Base-by-base conservation (phyloP, 768 basidiomycete genomes). In the Rhodotorula graminis region DNA sequence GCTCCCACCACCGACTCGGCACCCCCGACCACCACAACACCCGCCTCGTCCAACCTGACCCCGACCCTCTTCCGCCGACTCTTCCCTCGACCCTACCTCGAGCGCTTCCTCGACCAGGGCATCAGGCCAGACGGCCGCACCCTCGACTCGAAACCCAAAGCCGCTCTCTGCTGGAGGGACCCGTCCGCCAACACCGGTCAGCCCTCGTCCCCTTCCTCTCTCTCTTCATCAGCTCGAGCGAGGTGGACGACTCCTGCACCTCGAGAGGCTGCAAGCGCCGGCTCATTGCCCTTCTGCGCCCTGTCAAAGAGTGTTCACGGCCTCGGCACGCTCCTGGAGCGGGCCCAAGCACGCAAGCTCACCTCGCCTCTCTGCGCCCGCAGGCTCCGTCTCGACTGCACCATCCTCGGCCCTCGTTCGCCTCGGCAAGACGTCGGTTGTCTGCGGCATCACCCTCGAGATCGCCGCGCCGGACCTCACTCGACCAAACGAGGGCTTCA, bases 371-470 rank as follows among this genome's bases (percentile, higher is more conserved):
- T 46, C 25, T 53, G n/a, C 19, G 37, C 37, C 15, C 23, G 46
- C 65, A 94, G 93, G 93, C 64, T 95, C 94, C 5, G 90, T 99
- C 82, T 89, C 91, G 1, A 97, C 96, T 0, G 93, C 96, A 0
- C 86, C 93, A 73, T 93, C 94, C 0, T 96, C 93, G 10, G 88
- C 94, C 0, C 88, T 99, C 53, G 91, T 97, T 9, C 84, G 92
- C 40, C 80, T 97, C 70, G 96, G 96, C 29, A 86, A 91, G 60
- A 96, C 95, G n/a, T 97, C 92, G 2, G 84, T 98, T 50, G 91
- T 97, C 0, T 97, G 94, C 78, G 96, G 96, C 1, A 87, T 99
- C 75, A 97, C 96, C 80, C 93, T 92, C 23, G 94, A 98, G 81
- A 89, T 95, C 53, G 89, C 92, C 40, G 91, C 93, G 77, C 95